Conservation (phyloP, 768 basidiomycete species). For the Pleurotus pulmonarius region DNA sequence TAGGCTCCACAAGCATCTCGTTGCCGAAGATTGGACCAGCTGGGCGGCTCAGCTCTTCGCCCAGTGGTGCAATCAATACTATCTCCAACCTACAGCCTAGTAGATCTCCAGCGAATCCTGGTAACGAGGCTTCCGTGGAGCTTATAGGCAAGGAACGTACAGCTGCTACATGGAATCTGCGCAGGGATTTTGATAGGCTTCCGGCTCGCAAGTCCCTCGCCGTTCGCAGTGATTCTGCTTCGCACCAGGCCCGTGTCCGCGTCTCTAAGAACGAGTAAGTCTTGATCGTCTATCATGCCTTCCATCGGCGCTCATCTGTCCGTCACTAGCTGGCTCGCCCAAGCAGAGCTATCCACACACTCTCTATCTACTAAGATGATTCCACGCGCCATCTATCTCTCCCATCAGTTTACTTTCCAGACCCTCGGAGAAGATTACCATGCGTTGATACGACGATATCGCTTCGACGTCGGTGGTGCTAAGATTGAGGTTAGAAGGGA, state of each 20-base stretch:
- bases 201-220: conserved; percentile 20
- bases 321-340: conserved; percentile 59
- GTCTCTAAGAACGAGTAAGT: conserved; percentile 12
- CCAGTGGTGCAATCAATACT: conserved; percentile 17
- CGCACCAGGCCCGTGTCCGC: too few relatives aligned
- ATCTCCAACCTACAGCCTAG: conserved; percentile 7
- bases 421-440: conserved; percentile 76
- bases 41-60: conserved; percentile 31
- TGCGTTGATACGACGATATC: conserved; percentile 64
- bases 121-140: conserved; percentile 25
- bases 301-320: not conserved
- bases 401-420: conserved; percentile 82
- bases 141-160: conserved; percentile 31
- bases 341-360: conserved; percentile 79
- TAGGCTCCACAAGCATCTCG: conserved; percentile 55
- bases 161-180: conserved; percentile 67
- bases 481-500: conserved; percentile 72
- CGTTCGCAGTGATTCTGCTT: not conserved
- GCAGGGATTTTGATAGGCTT: conserved; percentile 45
- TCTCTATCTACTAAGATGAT: conserved; percentile 56
- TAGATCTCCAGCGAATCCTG: not conserved
- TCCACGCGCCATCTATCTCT: conserved; percentile 76
- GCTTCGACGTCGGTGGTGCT: conserved; percentile 50
- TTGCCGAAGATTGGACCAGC: conserved; percentile 50
- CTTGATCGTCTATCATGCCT: too few relatives aligned